Conservation (phyloP, 257 asterid genomes). For the Solanum tarijense region DNA sequence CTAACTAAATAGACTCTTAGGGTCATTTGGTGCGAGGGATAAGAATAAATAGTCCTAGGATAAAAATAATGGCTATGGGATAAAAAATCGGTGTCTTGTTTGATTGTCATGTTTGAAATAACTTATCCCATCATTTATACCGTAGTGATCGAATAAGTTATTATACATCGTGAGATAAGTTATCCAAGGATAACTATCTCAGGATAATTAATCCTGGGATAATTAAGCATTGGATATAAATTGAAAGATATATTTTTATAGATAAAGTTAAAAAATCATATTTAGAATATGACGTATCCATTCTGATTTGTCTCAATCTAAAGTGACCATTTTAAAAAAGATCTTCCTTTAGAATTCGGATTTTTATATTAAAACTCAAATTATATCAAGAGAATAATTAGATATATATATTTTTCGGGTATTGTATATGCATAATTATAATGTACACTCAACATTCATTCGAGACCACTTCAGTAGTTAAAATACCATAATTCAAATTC, state of each 20-base stretch:
- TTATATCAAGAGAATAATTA: background rate
- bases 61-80: too few relatives aligned
- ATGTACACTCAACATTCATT: background rate
- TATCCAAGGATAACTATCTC: too few relatives aligned
- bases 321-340: background rate
- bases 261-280: background rate
- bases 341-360: background rate
- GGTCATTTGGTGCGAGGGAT: too few relatives aligned
- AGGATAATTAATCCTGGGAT: too few relatives aligned
- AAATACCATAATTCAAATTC: background rate
- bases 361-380: background rate
- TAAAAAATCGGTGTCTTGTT: too few relatives aligned
- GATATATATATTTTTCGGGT: background rate
- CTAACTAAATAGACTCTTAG: background rate
- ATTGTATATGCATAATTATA: background rate
- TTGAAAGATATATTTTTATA: background rate
- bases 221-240: background rate
- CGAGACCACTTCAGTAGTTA: background rate
- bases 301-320: background rate
- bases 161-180: too few relatives aligned
- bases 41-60: too few relatives aligned
- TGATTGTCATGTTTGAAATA: too few relatives aligned
- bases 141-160: too few relatives aligned
- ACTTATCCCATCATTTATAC: too few relatives aligned
- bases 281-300: background rate